Evolutionary conservation across 2,329 filamentous ascomycete species (phyloP).

Genomic region (Aspergillus ochraceus): DNA sequence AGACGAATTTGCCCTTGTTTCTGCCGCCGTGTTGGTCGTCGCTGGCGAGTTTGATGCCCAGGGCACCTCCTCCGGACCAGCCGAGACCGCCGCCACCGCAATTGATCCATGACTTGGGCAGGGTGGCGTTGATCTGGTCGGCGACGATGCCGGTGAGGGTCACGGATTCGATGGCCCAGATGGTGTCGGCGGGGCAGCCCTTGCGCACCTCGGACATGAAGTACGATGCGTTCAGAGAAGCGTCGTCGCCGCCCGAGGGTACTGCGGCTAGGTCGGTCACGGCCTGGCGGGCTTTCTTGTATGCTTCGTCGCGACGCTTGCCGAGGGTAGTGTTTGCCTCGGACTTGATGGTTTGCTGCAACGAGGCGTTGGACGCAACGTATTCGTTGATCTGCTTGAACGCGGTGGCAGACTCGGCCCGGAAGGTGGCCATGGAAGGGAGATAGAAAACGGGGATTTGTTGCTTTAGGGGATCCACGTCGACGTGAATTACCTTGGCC

Average conservation of each 20-base stretch:
- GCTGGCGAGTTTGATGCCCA: constrained; percentile 74
- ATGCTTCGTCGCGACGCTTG: constrained; percentile 56
- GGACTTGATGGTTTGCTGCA: constrained; percentile 46
- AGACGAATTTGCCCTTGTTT: constrained; percentile 60
- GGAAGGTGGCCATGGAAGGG: constrained; percentile 63
- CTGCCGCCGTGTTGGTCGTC: constrained; percentile 52
- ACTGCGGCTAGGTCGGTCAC: constrained; percentile 59
- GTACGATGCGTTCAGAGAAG: constrained; percentile 62
- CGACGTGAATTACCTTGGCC: constrained; percentile 64
- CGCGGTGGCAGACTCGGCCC: constrained; percentile 63
- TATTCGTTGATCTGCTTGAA: constrained; percentile 69
- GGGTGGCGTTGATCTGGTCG: constrained; percentile 68
- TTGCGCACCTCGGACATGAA: constrained; percentile 58
- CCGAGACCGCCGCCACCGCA: constrained; percentile 78
- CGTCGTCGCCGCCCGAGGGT: constrained; percentile 57
- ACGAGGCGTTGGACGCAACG: constrained; percentile 50
- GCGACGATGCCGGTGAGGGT: constrained; percentile 67
- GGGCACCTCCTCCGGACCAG: constrained; percentile 73
- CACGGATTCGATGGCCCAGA: constrained; percentile 77
- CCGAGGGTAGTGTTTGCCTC: constrained; percentile 49
- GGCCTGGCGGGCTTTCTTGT: constrained; percentile 59
- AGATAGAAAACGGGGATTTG: constrained; percentile 75
- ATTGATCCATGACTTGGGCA: constrained; percentile 75
- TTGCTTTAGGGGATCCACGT: constrained; percentile 68
- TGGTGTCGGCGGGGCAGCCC: constrained; percentile 62